These are phyloP conservation scores for Aspergillus diversus DNA, from an alignment of 495 filamentous ascomycete species.

Conservation along the genomic window DNA sequence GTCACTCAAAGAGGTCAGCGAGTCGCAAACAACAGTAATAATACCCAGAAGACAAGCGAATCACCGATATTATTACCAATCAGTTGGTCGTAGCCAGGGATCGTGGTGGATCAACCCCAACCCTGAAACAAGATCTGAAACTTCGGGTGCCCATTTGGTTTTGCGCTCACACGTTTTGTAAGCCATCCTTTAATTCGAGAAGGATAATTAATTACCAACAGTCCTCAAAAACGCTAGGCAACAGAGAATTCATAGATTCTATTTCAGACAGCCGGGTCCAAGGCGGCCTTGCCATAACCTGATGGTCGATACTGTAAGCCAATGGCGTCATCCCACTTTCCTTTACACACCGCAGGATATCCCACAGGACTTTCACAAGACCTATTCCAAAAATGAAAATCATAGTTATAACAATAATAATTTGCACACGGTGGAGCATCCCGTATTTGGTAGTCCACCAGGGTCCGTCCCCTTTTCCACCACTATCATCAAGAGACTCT, in stretches of 20 bases:
- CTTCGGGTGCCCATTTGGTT: background rate
- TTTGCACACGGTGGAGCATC: background rate
- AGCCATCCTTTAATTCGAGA: background rate
- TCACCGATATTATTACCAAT: background rate
- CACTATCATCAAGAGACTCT: background rate
- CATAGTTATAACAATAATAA: background rate
- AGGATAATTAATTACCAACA: too few relatives aligned
- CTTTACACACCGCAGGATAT: too few relatives aligned
- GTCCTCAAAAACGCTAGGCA: too few relatives aligned
- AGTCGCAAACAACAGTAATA: too few relatives aligned
- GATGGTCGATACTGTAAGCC: too few relatives aligned
- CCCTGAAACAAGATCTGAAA: conserved; percentile 22
- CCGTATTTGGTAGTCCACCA: background rate
- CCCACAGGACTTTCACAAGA: background rate
- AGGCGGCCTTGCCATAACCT: too few relatives aligned
- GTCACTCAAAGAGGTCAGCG: too few relatives aligned
- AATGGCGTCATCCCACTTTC: too few relatives aligned
- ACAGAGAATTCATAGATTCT: too few relatives aligned
- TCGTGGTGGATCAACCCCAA: conserved; percentile 4
- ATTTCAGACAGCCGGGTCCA: too few relatives aligned
- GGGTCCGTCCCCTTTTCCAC: background rate
- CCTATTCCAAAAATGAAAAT: background rate
- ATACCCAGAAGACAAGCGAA: too few relatives aligned
- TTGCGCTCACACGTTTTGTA: background rate
- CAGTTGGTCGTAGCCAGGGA: background rate